Percentiles rank a stretch among this genome's conserved stretches.
These are phyloP conservation scores for Calonectria ilicicola DNA, from an alignment of 2,329 filamentous ascomycete genomes.

Conservation along the genomic window DNA sequence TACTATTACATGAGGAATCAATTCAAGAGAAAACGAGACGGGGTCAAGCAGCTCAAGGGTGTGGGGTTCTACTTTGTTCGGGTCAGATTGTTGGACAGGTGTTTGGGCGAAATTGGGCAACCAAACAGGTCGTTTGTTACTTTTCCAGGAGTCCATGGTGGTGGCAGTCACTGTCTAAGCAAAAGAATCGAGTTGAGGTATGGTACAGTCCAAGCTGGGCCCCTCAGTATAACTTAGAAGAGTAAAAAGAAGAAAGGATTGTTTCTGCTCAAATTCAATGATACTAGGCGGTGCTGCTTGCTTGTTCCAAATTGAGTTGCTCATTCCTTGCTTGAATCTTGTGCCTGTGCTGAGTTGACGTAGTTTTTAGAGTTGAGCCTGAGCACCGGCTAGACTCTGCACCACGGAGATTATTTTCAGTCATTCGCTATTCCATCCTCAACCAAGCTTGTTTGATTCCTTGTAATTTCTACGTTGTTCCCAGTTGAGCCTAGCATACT, in stretches of 20 bases:
- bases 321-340: background rate
- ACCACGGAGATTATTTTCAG: too few species aligned
- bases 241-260: background rate
- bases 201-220: background rate
- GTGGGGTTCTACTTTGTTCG: background rate
- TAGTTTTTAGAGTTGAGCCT: too few species aligned
- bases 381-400: too few species aligned
- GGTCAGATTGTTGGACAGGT: constrained; percentile 23
- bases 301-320: background rate
- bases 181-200: constrained; percentile 61
- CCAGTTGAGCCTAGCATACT: too few species aligned
- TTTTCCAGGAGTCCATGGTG: constrained; percentile 14
- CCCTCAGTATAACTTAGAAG: background rate
- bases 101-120: constrained; percentile 18
- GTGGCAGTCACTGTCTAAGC: constrained; percentile 12
- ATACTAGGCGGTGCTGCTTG: background rate
- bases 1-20: constrained; percentile 75
- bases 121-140: constrained; percentile 8
- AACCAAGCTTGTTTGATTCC: too few species aligned
- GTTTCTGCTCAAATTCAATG: background rate
- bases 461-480: too few species aligned
- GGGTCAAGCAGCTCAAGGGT: background rate
- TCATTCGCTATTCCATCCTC: too few species aligned
- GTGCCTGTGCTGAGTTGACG: too few species aligned
- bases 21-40: background rate